phyloP scores from a whole-genome alignment of 2,329 filamentous ascomycete genomes.

The Claviceps pazoutovae region DNA sequence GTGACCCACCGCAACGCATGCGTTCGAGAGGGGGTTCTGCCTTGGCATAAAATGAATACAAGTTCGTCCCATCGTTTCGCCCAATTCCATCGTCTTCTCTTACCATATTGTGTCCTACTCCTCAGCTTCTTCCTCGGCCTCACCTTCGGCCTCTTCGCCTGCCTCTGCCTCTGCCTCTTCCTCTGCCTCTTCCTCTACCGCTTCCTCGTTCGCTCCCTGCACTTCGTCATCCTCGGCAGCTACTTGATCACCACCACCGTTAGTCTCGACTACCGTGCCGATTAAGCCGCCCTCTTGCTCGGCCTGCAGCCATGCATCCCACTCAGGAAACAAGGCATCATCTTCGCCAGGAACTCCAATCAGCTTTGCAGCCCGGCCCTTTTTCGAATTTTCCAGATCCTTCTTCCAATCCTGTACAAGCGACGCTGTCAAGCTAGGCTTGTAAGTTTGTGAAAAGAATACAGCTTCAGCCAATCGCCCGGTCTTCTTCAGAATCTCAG shows the following conservation, averaged over 20 bases:
- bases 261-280: neutral
- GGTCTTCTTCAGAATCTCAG: constrained; percentile 66
- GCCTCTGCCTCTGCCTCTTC: constrained; percentile 12
- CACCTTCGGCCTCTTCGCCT: constrained; percentile 10
- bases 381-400: constrained; percentile 69
- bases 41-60: neutral
- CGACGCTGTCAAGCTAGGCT: constrained; percentile 57
- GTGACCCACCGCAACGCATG: neutral
- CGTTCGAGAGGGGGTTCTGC: neutral
- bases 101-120: constrained; percentile 8
- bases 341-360: constrained; percentile 72
- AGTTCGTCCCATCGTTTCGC: constrained; percentile 3
- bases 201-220: constrained; percentile 7
- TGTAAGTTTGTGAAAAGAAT: constrained; percentile 89
- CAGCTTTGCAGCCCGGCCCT: constrained; percentile 69
- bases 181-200: constrained; percentile 7
- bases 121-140: constrained; percentile 11
- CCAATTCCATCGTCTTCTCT: constrained; percentile 6
- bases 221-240: constrained; percentile 3
- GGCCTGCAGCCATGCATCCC: constrained; percentile 76
- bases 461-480: constrained; percentile 73
- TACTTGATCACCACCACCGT: constrained; percentile 4
- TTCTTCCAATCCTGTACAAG: constrained; percentile 72
- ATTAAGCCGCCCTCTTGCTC: constrained; percentile 54
- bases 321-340: constrained; percentile 86